phyloP scores from a whole-genome alignment of 176 grass and related monocot species.

The Zoysia pacifica region DNA sequence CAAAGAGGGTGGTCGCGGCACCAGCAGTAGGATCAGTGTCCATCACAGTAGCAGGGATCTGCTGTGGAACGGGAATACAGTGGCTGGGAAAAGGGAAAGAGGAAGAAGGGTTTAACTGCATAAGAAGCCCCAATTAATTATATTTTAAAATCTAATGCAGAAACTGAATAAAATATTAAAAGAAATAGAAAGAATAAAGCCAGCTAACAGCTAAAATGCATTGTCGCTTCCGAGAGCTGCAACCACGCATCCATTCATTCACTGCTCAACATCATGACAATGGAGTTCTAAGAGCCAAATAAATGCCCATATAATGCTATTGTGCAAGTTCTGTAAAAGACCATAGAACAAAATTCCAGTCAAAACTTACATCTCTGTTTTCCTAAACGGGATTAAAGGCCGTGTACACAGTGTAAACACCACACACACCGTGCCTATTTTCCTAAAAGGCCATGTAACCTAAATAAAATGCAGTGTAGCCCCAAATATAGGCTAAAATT shows the following conservation, averaged over 20 bases:
- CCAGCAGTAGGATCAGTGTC: background rate
- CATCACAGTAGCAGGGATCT: background rate
- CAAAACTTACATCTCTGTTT: background rate
- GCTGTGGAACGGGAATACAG: background rate
- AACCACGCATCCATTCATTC: background rate
- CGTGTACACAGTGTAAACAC: background rate
- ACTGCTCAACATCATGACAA: background rate
- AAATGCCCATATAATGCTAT: background rate
- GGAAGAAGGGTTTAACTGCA: background rate
- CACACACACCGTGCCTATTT: background rate
- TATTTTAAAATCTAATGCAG: background rate
- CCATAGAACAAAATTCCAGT: background rate
- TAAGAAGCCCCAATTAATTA: background rate
- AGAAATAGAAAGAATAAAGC: background rate
- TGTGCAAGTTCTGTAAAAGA: slow-evolving; percentile 1
- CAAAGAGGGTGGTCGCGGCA: background rate
- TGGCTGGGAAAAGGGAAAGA: background rate
- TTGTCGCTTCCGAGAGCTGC: background rate
- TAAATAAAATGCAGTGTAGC: background rate
- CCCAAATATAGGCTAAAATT: background rate
- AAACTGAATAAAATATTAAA: background rate
- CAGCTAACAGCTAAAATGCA: background rate
- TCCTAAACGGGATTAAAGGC: background rate
- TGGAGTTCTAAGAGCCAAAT: background rate
- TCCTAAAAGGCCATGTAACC: background rate